Evolutionary conservation across 2,329 filamentous ascomycete species (phyloP).

Genomic region (Cordyceps farinosa): DNA sequence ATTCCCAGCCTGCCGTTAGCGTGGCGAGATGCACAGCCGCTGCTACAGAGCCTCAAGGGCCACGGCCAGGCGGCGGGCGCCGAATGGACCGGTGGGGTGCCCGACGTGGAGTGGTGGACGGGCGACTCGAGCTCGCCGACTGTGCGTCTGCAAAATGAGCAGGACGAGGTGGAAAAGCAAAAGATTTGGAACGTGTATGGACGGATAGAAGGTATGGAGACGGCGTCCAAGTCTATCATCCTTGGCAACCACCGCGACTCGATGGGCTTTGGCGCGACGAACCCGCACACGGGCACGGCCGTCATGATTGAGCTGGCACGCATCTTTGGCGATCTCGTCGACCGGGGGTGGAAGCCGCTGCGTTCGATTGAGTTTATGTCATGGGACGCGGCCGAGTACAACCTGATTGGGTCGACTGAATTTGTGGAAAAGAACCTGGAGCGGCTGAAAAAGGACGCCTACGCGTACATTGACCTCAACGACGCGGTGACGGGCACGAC

Average conservation of each 20-base stretch:
- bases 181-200: slow-evolving; percentile 91
- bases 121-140: slow-evolving; percentile 71
- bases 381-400: slow-evolving; percentile 94
- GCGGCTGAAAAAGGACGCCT: slow-evolving; percentile 65
- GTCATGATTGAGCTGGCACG: slow-evolving; percentile 85
- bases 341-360: slow-evolving; percentile 80
- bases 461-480: slow-evolving; percentile 91
- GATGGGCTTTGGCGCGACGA: slow-evolving; percentile 83
- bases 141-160: slow-evolving; percentile 79
- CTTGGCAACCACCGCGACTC: slow-evolving; percentile 92
- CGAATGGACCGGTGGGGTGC: slow-evolving; percentile 74
- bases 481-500: slow-evolving; percentile 71
- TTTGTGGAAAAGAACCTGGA: slow-evolving; percentile 85
- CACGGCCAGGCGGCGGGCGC: slow-evolving; percentile 65
- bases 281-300: slow-evolving; percentile 84
- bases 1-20: slow-evolving; percentile 89
- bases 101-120: slow-evolving; percentile 80
- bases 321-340: slow-evolving; percentile 74
- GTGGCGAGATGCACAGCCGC: slow-evolving; percentile 80
- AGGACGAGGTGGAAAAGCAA: slow-evolving; percentile 78
- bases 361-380: slow-evolving; percentile 96
- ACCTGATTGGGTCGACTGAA: slow-evolving; percentile 89
- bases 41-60: slow-evolving; percentile 73
- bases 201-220: slow-evolving; percentile 78
- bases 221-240: slow-evolving; percentile 77